These are phyloP conservation scores for Cordyceps javanica DNA, from an alignment of 2,329 filamentous ascomycete species.

Conservation along the genomic window DNA sequence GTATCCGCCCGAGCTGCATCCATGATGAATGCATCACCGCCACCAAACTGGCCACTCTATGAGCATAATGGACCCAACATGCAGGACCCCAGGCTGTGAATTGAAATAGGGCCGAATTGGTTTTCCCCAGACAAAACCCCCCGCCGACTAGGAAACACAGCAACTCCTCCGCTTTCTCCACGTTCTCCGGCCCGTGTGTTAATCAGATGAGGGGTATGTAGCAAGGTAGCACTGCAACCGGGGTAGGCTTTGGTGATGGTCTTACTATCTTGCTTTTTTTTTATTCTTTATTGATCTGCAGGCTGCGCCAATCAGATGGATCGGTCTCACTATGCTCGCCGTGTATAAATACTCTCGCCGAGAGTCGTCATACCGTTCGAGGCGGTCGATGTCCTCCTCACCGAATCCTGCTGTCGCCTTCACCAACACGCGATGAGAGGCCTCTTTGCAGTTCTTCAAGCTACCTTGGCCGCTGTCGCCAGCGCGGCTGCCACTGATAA, in stretches of 20 bases:
- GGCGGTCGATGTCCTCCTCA: background rate
- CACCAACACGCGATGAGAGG: conserved; percentile 3
- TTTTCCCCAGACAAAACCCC: background rate
- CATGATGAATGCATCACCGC: background rate
- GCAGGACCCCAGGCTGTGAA: background rate
- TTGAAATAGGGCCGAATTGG: background rate
- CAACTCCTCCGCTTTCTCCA: background rate
- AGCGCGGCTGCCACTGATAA: conserved; percentile 1
- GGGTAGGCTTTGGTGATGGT: background rate
- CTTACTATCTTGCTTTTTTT: background rate
- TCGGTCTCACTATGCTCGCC: background rate
- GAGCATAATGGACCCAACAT: background rate
- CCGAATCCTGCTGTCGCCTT: background rate
- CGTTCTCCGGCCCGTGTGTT: background rate
- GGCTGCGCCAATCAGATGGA: background rate
- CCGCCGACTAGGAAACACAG: background rate
- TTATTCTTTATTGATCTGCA: background rate
- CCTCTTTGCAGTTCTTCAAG: background rate
- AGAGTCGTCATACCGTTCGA: background rate
- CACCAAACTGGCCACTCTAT: background rate
- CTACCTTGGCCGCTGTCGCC: background rate
- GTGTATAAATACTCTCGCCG: background rate
- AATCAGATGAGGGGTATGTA: background rate
- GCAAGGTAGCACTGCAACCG: background rate
- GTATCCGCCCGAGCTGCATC: background rate